phyloP scores from a whole-genome alignment of 306 rosid genomes.

The Ceratonia siliqua region DNA sequence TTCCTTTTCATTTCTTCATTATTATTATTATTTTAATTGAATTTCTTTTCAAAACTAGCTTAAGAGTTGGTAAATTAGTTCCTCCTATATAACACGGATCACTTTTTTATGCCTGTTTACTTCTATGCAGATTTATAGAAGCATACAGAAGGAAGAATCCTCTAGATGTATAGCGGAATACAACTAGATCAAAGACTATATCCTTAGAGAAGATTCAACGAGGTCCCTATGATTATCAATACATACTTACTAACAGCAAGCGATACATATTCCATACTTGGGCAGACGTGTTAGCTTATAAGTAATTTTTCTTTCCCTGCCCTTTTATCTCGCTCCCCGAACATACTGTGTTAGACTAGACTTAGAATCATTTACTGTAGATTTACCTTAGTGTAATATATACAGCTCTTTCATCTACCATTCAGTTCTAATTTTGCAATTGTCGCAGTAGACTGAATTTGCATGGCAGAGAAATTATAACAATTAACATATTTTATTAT shows the following conservation, averaged over 20 bases:
- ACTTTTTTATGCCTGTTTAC: constrained; percentile 15
- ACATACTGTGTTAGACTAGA: constrained; percentile 48
- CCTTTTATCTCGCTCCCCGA: constrained; percentile 18
- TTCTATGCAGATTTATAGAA: constrained; percentile 74
- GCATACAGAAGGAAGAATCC: constrained; percentile 65
- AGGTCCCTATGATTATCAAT: constrained; percentile 58
- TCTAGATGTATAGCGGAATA: constrained; percentile 87
- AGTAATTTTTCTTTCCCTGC: constrained; percentile 45
- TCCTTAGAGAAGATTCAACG: constrained; percentile 61
- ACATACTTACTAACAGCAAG: constrained; percentile 93
- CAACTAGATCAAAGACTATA: constrained; percentile 79
- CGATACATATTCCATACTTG: constrained; percentile 72
- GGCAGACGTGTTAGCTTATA: constrained; percentile 59
- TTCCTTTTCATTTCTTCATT: neutral
- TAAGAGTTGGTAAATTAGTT: neutral
- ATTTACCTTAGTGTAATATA: constrained; percentile 35
- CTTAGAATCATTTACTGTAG: constrained; percentile 43
- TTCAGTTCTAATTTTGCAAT: neutral
- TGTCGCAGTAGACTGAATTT: neutral
- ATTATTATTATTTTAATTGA: neutral
- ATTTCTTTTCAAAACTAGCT: neutral
- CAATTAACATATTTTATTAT: no score
- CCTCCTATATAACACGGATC: neutral
- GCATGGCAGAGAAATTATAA: neutral
- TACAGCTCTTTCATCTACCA: constrained; percentile 21